A percentile compares a stretch with the other conserved stretches of the same genome.
phyloP scores from a whole-genome alignment of 331 rosid genomes.

The Rhamnella rubrinervis region DNA sequence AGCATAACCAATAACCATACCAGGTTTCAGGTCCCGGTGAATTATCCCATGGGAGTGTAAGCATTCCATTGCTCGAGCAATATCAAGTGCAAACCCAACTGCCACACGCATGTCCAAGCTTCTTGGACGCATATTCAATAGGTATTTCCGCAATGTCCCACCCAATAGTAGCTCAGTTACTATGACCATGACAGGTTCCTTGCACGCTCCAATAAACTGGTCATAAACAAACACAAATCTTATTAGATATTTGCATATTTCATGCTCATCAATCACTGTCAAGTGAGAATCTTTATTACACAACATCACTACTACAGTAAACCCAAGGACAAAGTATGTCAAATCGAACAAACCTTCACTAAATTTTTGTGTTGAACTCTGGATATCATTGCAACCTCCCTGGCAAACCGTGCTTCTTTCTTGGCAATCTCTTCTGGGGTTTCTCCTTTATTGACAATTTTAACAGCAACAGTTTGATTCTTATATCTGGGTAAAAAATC shows the following conservation, averaged over 20 bases:
- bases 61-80: conserved; percentile 93
- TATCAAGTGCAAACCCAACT: conserved; percentile 88
- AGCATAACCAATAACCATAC: conserved; percentile 38
- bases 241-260: conserved; percentile 13
- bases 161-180: conserved; percentile 91
- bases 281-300: neutral
- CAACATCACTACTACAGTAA: conserved; percentile 9
- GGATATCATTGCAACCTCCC: conserved; percentile 90
- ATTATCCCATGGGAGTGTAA: conserved; percentile 92
- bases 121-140: conserved; percentile 76
- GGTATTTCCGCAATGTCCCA: conserved; percentile 84
- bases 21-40: conserved; percentile 96
- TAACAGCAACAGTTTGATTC: conserved; percentile 80
- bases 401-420: conserved; percentile 76
- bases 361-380: conserved; percentile 89
- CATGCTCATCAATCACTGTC: neutral
- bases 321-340: neutral
- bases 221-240: conserved; percentile 22
- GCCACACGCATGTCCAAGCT: conserved; percentile 74
- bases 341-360: conserved; percentile 64
- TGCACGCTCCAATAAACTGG: conserved; percentile 97
- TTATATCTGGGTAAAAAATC: conserved; percentile 58
- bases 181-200: conserved; percentile 91
- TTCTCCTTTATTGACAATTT: conserved; percentile 76
- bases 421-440: conserved; percentile 76